Base-by-base conservation (phyloP, 129 eudicot species). In the Tanacetum coccineum region DNA sequence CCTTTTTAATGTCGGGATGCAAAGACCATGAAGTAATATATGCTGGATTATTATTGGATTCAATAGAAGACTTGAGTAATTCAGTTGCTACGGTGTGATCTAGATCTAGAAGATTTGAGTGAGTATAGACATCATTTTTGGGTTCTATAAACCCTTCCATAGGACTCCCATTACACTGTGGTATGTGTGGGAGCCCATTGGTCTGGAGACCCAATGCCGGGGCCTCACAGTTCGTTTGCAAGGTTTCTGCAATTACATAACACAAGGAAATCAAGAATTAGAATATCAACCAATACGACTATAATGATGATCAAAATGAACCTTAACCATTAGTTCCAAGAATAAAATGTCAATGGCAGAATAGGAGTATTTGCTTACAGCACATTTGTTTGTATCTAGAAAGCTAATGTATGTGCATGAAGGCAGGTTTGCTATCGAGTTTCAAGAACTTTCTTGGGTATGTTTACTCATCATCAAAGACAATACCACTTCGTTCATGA, bases 201-300 rank as follows among this genome's bases (percentile, higher is more conserved):
- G 71, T 77, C 74, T 80, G 89, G 76, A 84, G 80, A 84, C 87
- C 84, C 47, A 58, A 66, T 64, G 80, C 44, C 11, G 82, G 81
- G 79, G 76, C 97, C 87, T 84, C 97, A 74, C 77, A 82, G 74
- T 81, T 78, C 76, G 25, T 80, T 65, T 87, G 86, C 77, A 82
- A 58, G 21, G 81, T 67, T 78, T 85, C 91, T 84, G 87, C 79
- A 79, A 22, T 36, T 22, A 39, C 13, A 63, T 2, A 55, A 19
- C 10, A 6, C 47, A 15, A 28, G 49, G 3, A 4, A 20, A 51
- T 14, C 42, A 62, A 62, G 14, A n/a, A 30, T 49, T 59, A 30
- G 11, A 32, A 58, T 59, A 40, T 36, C 21, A 14, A 21, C 22
- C n/a, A 14, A 22, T 20, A 2, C 12, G 26, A 55, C 11, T 6